phyloP scores from a whole-genome alignment of 2,329 filamentous ascomycete genomes.

The Knufia petricola region DNA sequence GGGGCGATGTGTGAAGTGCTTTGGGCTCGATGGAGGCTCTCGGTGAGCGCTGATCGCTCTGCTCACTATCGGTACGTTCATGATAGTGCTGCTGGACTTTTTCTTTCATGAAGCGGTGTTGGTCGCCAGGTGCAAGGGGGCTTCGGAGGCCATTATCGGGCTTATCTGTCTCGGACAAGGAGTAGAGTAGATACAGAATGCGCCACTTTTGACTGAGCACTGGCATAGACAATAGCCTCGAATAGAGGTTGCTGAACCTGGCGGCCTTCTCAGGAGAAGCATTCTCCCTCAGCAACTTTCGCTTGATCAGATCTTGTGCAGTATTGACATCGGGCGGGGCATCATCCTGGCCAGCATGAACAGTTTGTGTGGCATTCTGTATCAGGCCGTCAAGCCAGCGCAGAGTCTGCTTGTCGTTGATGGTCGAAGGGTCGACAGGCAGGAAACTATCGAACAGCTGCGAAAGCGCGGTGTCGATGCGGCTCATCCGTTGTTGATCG shows the following conservation, averaged over 20 bases:
- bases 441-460: constrained; percentile 68
- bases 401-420: constrained; percentile 59
- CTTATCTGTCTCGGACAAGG: constrained; percentile 58
- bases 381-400: constrained; percentile 57
- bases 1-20: neutral
- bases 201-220: constrained; percentile 95
- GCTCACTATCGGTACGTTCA: constrained; percentile 4
- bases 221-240: constrained; percentile 76
- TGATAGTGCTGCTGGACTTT: neutral
- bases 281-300: constrained; percentile 71
- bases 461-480: constrained; percentile 69
- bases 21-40: neutral
- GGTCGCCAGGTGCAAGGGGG: constrained; percentile 28
- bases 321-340: constrained; percentile 58
- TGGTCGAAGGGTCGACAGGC: constrained; percentile 50
- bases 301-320: constrained; percentile 84
- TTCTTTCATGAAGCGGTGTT: neutral
- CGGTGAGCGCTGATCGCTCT: neutral
- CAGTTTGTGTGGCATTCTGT: constrained; percentile 40
- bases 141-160: constrained; percentile 38
- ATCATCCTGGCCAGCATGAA: constrained; percentile 27
- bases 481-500: constrained; percentile 45
- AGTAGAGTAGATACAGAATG: constrained; percentile 82
- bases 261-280: constrained; percentile 64
- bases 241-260: constrained; percentile 83